Base-by-base conservation (phyloP, 768 basidiomycete genomes). In the Amanita muscaria region DNA sequence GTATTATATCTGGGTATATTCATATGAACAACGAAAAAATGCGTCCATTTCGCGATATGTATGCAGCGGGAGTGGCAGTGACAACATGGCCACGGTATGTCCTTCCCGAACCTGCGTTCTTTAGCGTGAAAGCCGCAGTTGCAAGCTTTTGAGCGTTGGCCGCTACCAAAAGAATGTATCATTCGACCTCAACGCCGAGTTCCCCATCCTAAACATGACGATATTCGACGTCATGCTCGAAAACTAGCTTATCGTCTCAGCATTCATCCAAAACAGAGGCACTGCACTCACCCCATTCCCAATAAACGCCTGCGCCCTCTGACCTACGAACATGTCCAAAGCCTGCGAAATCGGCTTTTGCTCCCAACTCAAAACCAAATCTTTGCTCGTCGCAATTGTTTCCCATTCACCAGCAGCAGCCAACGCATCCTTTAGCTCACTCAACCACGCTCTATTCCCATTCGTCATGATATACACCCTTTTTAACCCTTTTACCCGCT, bases 381-480 rank as follows among this genome's bases (percentile, higher is more conserved):
- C 80, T 18, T 74, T 61, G 44, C 76, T 80, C 23, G 68, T 79
- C 42, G 63, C 56, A 24, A 83, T 64, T 9, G 60, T 62, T 6
- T 74, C 65, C 77, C 78, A 78, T 23, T 60, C 58, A 12, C 54
- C 59, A 31, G 40, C 42, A 49, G 48, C 37, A 35, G 21, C 38
- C 30, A 83, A 54, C 14, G 65, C 70, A 4, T 27, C 32, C 55
- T 64, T 70, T 36, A 80, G 58, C 45, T 73, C 67, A 0, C 46
- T 53, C 31, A 80, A 51, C 76, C 76, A 86, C 30, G 54, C 60
- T 23, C 46, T 48, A 34, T 72, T 64, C 5, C 70, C 83, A 47
- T 86, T 85, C 32, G 80, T 80, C 74, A 83, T 72, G 40, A 84
- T 59, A 49, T 79, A 84, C 22, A 85, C 56, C 37, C 64, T 63